phyloP scores from a whole-genome alignment of 371 early-diverging fungal genomes.

The Encephalitozoon romaleae region DNA sequence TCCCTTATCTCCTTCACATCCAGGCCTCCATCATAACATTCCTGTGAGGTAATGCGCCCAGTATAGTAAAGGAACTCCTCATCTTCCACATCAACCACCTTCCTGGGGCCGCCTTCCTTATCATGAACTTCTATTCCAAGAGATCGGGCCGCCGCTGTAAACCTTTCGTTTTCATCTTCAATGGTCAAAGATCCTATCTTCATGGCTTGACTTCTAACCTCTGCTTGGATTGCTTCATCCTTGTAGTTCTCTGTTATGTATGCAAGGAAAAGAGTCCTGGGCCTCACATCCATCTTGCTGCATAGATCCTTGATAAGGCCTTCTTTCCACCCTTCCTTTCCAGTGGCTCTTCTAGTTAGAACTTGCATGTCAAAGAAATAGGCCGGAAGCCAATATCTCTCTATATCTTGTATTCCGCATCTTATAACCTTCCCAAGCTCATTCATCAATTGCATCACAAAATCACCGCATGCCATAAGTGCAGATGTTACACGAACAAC shows the following conservation, averaged over 20 bases:
- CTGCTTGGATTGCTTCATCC: not conserved
- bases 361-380: not conserved
- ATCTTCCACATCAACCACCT: not conserved
- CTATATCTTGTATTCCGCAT: not conserved
- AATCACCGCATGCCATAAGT: not conserved
- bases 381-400: conserved; percentile 6
- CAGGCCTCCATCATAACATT: not conserved
- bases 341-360: not conserved
- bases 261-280: conserved; percentile 4
- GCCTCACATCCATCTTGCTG: not conserved
- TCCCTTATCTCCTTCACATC: not conserved
- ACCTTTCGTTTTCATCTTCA: not conserved
- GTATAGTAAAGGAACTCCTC: conserved; percentile 20
- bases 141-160: not conserved
- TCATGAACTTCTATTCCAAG: conserved; percentile 2
- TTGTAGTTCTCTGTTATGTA: conserved; percentile 4
- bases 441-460: not conserved
- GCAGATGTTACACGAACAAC: conserved; percentile 9
- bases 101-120: not conserved
- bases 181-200: not conserved
- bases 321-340: not conserved
- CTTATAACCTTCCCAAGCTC: not conserved
- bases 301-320: not conserved
- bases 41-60: not conserved
- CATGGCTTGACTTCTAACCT: not conserved